Percentiles rank a stretch among this genome's conserved stretches.
Evolutionary conservation across 306 rosid genomes (phyloP).

Genomic region (Rubus parviflorus): DNA sequence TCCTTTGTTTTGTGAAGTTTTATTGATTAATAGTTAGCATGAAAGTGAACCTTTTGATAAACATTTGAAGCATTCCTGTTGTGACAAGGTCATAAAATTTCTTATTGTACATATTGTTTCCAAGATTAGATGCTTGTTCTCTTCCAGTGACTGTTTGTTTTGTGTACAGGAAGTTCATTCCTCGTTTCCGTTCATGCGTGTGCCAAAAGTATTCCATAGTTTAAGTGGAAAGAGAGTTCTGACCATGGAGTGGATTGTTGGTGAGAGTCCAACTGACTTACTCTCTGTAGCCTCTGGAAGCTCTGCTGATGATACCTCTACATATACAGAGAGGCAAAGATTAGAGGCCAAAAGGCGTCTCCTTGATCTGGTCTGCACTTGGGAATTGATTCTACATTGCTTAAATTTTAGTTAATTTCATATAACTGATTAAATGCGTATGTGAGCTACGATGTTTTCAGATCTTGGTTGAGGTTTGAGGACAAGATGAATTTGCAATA

Average conservation of each 20-base stretch:
- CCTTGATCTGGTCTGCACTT: conserved; percentile 74
- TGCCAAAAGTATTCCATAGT: conserved; percentile 66
- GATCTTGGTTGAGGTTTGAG: not conserved
- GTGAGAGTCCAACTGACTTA: conserved; percentile 89
- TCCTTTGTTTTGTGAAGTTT: not conserved
- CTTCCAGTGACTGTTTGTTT: conserved; percentile 27
- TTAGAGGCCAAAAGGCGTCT: conserved; percentile 77
- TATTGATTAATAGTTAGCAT: not conserved
- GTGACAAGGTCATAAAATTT: not conserved
- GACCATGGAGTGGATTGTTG: conserved; percentile 96
- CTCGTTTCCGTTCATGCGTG: conserved; percentile 59
- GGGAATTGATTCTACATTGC: conserved; percentile 17
- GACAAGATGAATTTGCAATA: not conserved
- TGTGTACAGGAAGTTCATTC: conserved; percentile 82
- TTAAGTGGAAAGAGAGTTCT: conserved; percentile 80
- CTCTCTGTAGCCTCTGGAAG: conserved; percentile 56
- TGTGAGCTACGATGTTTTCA: not conserved
- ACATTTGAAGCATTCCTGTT: not conserved
- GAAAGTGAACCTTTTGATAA: not conserved
- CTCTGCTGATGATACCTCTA: conserved; percentile 41
- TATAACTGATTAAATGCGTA: not conserved
- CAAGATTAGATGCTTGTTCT: conserved; percentile 8
- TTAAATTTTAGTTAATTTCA: conserved; percentile 10
- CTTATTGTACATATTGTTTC: not conserved
- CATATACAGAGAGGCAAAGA: conserved; percentile 60